A percentile compares a stretch with the other conserved stretches of the same genome.
Conservation (phyloP, 1,284 basidiomycete species). For the Ustilago shanxiensis region DNA sequence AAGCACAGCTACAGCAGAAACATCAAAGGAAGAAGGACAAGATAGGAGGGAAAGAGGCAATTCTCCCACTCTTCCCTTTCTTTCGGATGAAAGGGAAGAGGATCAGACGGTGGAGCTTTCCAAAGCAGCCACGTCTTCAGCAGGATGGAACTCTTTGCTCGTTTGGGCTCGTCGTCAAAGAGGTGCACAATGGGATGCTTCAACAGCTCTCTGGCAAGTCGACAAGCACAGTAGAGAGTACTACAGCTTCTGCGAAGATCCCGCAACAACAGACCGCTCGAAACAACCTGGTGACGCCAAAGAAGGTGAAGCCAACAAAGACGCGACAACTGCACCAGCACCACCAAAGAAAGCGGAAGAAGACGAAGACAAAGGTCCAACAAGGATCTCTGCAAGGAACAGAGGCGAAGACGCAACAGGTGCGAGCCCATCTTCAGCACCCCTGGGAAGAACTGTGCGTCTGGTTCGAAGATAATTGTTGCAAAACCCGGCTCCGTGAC, state of each 20-base stretch:
- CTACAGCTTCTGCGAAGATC: conserved; percentile 46
- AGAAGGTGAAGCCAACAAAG: background rate
- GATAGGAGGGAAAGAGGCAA: conserved; percentile 35
- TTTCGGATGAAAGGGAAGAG: conserved; percentile 28
- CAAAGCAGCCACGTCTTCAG: conserved; percentile 55
- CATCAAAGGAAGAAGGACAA: background rate
- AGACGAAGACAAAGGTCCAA: conserved; percentile 35
- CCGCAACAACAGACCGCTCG: conserved; percentile 24
- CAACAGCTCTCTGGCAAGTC: conserved; percentile 56
- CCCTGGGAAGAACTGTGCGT: conserved; percentile 18
- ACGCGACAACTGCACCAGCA: background rate
- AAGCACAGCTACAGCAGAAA: conserved; percentile 1
- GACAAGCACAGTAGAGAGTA: conserved; percentile 49
- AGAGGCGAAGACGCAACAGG: conserved; percentile 16
- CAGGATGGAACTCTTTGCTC: conserved; percentile 62
- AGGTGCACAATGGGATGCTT: conserved; percentile 62
- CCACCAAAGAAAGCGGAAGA: background rate
- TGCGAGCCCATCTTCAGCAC: conserved; percentile 22
- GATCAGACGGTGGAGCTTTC: conserved; percentile 35
- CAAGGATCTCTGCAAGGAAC: conserved; percentile 16
- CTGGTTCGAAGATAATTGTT: conserved; percentile 21
- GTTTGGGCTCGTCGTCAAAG: conserved; percentile 59
- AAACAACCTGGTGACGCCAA: conserved; percentile 18
- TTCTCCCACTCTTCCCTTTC: conserved; percentile 38
- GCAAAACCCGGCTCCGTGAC: background rate